Percentiles rank a stretch among this genome's conserved stretches.
Evolutionary conservation across 306 rosid species (phyloP).

Genomic region (Citrullus mucosospermus): DNA sequence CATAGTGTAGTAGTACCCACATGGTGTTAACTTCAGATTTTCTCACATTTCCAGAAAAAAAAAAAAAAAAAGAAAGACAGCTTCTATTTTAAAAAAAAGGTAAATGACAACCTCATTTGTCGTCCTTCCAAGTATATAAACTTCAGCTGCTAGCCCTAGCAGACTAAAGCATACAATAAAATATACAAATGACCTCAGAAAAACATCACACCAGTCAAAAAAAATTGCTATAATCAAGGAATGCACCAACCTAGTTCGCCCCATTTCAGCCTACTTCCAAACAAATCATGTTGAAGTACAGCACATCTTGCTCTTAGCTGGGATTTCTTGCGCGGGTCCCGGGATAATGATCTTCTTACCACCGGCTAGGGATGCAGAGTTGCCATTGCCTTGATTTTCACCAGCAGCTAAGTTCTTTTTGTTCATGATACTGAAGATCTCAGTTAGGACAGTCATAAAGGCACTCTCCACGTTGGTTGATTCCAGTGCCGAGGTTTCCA

Average conservation of each 20-base stretch:
- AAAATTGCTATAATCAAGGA: constrained; percentile 29
- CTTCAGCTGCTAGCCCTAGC: constrained; percentile 21
- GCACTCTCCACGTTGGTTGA: constrained; percentile 84
- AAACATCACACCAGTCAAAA: constrained; percentile 38
- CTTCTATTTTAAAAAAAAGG: background rate
- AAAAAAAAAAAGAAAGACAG: background rate
- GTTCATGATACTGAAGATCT: constrained; percentile 77
- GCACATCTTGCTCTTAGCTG: constrained; percentile 55
- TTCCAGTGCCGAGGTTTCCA: constrained; percentile 84
- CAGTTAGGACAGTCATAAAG: constrained; percentile 72
- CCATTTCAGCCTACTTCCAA: background rate
- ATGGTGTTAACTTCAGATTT: background rate
- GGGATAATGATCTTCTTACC: constrained; percentile 79
- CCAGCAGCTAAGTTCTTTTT: constrained; percentile 57
- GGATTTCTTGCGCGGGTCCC: constrained; percentile 77
- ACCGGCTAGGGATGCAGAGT: constrained; percentile 49
- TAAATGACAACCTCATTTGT: background rate
- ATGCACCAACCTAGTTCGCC: background rate
- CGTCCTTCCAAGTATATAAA: constrained; percentile 14
- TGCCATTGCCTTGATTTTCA: constrained; percentile 58
- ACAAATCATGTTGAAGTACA: constrained; percentile 29
- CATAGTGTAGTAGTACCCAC: background rate
- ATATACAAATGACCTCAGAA: constrained; percentile 31
- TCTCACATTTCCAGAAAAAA: background rate
- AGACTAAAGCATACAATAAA: constrained; percentile 24